Percentiles rank a stretch among this genome's conserved stretches.
phyloP scores from a whole-genome alignment of 2,329 filamentous ascomycete species.

The Mollisia scopiformis region DNA sequence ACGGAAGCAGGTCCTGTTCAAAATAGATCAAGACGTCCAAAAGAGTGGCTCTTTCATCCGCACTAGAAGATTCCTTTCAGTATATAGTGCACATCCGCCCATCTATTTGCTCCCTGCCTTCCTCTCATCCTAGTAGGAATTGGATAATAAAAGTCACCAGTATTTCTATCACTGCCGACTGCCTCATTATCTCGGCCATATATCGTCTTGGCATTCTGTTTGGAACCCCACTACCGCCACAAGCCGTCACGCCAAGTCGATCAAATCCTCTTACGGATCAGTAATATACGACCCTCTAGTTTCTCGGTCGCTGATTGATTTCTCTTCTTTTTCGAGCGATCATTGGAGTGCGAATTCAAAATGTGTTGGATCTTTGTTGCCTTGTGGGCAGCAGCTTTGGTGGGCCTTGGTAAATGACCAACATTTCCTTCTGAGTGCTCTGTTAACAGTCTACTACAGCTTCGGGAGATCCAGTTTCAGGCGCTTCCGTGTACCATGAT shows the following conservation, averaged over 20 bases:
- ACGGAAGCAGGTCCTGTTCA: not conserved
- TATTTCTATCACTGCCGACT: not conserved
- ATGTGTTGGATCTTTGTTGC: slow-evolving; percentile 18
- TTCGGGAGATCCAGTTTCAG: slow-evolving; percentile 7
- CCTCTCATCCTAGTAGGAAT: not conserved
- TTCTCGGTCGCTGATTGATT: not conserved
- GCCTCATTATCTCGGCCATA: not conserved
- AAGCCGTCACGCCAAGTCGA: not conserved
- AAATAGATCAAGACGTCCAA: not conserved
- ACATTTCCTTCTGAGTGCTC: not conserved
- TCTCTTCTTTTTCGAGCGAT: not conserved
- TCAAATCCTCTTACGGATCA: not conserved
- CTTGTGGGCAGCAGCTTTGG: slow-evolving; percentile 10
- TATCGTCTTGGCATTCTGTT: not conserved
- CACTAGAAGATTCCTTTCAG: not conserved
- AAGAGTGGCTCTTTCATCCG: not conserved
- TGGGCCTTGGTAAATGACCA: slow-evolving; percentile 10
- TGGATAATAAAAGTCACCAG: not conserved
- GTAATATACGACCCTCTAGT: not conserved
- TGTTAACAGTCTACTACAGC: not conserved
- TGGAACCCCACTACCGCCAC: not conserved
- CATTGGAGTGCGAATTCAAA: slow-evolving; percentile 2
- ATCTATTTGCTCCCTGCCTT: not conserved
- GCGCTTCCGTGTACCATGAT: slow-evolving; percentile 14
- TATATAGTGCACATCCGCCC: not conserved